Base-by-base conservation (phyloP, 805 yeast species). In the Priceomyces haplophilus region DNA sequence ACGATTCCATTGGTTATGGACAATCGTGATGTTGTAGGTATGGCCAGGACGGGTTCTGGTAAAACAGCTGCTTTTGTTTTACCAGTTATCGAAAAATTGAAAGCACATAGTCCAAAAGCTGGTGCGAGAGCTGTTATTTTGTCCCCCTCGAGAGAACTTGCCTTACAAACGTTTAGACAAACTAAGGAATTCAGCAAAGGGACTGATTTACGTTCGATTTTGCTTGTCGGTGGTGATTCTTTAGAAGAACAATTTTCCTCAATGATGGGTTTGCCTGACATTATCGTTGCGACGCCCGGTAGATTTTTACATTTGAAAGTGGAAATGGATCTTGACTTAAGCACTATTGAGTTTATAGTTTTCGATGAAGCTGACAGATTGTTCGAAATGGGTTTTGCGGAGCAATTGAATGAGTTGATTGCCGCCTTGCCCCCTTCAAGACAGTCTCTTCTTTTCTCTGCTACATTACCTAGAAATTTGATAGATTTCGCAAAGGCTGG, bases 1-100 rank as follows among this genome's bases (percentile, higher is more conserved):
- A 84, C 99, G 2, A 87, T 93, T 45, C 99, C 99, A 0, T 72
- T 89, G 42, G 83, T 93, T 45, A 70, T 93, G 69, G 88, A 85
- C 37, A 85, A 81, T 42, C 76, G 95, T 58, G 99, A 93, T 66
- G 95, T 93, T 33, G 99, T 93, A 12, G 99, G 97, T 59, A 93
- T 93, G 99, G 99, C 99, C 12, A 78, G 99, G 58, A 93, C 99
- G 0, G 99, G 99, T 56, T 87, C 96, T 19, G 99, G 99, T 74
- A 93, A 93, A 61, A 93, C 99, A 0, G 99, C 99, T 7, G 98
- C 99, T 1, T 93, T 93, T 61, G 78, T 88, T 16, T 67, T 93
- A 42, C 99, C 99, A 3, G 74, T 93, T 71, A 75, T 93, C 50
- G 97, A 93, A 54, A 83, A 79, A 58, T 73, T 91, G 52, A 88